Evolutionary conservation across 2,329 filamentous ascomycete genomes (phyloP).

Genomic region (Sporothrix euskadiensis): DNA sequence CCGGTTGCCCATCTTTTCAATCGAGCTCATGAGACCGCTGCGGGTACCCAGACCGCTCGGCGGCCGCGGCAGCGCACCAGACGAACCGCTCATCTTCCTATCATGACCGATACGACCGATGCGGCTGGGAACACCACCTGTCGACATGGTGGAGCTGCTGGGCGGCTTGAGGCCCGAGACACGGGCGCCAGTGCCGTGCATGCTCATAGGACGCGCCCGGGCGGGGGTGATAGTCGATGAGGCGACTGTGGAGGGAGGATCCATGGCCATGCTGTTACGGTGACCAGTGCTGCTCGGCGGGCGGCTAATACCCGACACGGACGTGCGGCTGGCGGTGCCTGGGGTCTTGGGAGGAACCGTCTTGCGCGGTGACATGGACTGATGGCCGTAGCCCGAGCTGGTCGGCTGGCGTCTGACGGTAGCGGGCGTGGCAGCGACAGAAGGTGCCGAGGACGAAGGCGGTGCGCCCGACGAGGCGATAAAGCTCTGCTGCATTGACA

Average conservation of each 20-base stretch:
- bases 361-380: slow-evolving; percentile 26
- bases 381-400: slow-evolving; percentile 14
- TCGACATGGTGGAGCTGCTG: slow-evolving; percentile 41
- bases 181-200: slow-evolving; percentile 30
- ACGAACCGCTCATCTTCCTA: slow-evolving; percentile 46
- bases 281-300: slow-evolving; percentile 28
- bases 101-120: slow-evolving; percentile 50
- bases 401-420: background rate
- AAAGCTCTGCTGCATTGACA: slow-evolving; percentile 61
- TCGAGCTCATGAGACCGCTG: slow-evolving; percentile 79
- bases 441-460: background rate
- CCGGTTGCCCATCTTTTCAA: slow-evolving; percentile 79
- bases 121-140: slow-evolving; percentile 48
- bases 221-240: slow-evolving; percentile 35
- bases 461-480: slow-evolving; percentile 29
- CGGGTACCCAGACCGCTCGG: slow-evolving; percentile 52
- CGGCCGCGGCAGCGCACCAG: slow-evolving; percentile 50
- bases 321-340: slow-evolving; percentile 25
- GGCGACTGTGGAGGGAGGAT: slow-evolving; percentile 25
- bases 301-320: slow-evolving; percentile 33
- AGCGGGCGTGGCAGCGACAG: background rate
- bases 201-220: slow-evolving; percentile 31
- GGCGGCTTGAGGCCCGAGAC: slow-evolving; percentile 63
- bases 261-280: slow-evolving; percentile 33
- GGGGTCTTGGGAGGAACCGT: slow-evolving; percentile 23